Base-by-base conservation (phyloP, 306 rosid species). In the Erythrophleum fordii region DNA sequence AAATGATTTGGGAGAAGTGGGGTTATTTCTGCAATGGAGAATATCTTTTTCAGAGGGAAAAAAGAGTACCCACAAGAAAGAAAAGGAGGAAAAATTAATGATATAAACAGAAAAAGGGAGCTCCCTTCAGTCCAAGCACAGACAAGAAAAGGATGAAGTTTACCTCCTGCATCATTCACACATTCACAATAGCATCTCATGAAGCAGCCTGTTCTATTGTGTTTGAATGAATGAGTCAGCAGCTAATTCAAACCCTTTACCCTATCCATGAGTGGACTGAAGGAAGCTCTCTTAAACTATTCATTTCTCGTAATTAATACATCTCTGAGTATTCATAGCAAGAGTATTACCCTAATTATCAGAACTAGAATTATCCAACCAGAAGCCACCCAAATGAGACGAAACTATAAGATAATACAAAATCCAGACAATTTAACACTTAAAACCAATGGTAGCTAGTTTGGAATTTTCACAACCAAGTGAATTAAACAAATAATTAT, bases 71-170 rank as follows among this genome's bases (percentile, higher is more conserved):
- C 16, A 26, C 4, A 56, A 39, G 18, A 46, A 68, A 11, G 1
- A 10, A 26, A 13, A 23, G 16, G 29, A 34, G 42, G 9, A 5
- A 39, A 39, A 39, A 7, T 2, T 25, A 13, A 76, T 69, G 52
- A 73, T 49, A 84, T 26, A 41, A 65, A 85, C 17, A 83, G 77
- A 11, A 77, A 75, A 87, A 93, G 96, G 97, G 97, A 93, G 97
- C 97, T 93, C 97, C 97, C 97, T 93, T 93, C 97, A 93, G 97
- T 93, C 97, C 97, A 93, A 93, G 97, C 92, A 93, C 2, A 87
- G 94, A 88, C 46, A 84, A 84, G 90, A 85, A 85, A 81, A 87
- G 89, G 82, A 84, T 78, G 92, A 91, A 88, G 46, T 75, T 90
- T 81, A 89, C 51, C 97, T 93, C 97, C 97, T 79, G 91, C 91